phyloP scores from a whole-genome alignment of 352 stramenopile genomes.

The Pythium scleroteichum region DNA sequence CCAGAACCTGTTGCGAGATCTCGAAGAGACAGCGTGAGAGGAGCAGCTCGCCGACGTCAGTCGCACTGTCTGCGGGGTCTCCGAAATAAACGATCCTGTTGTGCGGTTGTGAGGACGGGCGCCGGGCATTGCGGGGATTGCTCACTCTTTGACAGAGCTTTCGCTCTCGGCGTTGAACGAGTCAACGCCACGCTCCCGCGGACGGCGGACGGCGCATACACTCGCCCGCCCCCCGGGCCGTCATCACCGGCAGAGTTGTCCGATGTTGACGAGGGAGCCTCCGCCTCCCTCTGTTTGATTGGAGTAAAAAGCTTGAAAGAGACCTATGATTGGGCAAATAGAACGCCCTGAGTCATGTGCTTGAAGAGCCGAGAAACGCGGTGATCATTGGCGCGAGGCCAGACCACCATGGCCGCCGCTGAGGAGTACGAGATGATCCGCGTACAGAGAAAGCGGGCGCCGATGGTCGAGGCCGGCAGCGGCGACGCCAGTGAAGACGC shows the following conservation, averaged over 20 bases:
- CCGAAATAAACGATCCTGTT: slow-evolving; percentile 7
- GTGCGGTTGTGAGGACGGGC: slow-evolving; percentile 15
- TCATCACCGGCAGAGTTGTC: too few species aligned
- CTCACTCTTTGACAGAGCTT: neutral
- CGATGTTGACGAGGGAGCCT: too few species aligned
- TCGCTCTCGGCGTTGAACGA: too few species aligned
- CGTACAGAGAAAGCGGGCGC: slow-evolving; percentile 22
- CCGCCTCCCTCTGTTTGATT: too few species aligned
- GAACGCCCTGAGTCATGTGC: neutral
- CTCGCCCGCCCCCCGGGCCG: too few species aligned
- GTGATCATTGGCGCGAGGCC: slow-evolving; percentile 10
- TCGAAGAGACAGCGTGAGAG: too few species aligned
- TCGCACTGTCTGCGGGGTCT: neutral
- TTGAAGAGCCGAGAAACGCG: neutral
- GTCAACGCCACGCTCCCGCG: too few species aligned
- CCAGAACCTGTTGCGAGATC: neutral
- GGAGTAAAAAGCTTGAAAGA: too few species aligned
- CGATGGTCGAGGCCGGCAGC: slow-evolving; percentile 1
- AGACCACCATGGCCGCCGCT: neutral
- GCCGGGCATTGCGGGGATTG: neutral
- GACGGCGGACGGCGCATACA: too few species aligned
- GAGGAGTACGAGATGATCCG: slow-evolving; percentile 20
- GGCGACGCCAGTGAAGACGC: slow-evolving; percentile 1
- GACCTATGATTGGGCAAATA: neutral
- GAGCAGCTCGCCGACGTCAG: neutral